Evolutionary conservation across 495 filamentous ascomycete species (phyloP).

Genomic region (Collariella sp.): DNA sequence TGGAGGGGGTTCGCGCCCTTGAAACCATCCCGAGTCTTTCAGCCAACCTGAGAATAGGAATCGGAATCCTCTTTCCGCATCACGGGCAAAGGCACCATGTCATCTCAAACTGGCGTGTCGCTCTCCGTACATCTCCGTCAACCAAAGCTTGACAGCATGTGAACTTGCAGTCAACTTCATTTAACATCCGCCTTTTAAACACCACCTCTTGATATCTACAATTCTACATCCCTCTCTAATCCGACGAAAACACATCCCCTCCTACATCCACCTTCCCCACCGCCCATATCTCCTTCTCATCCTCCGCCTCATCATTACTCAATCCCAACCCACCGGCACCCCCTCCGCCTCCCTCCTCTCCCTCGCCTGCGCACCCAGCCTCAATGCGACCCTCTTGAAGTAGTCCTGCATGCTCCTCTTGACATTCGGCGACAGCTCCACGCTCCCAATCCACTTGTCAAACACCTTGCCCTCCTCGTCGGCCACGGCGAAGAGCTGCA

Average conservation of each 20-base stretch:
- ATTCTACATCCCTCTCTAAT: conserved; percentile 17
- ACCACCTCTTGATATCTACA: neutral
- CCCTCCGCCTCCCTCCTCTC: conserved; percentile 87
- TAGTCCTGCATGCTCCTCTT: conserved; percentile 95
- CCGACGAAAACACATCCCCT: conserved; percentile 46
- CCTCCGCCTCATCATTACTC: conserved; percentile 81
- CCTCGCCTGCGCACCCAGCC: conserved; percentile 71
- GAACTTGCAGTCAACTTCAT: no score
- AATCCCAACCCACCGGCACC: conserved; percentile 78
- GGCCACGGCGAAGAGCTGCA: conserved; percentile 87
- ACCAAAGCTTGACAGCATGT: no score
- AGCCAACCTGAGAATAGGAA: no score
- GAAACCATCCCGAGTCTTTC: no score
- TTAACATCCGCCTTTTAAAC: neutral
- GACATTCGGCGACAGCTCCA: conserved; percentile 52
- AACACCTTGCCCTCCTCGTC: conserved; percentile 80
- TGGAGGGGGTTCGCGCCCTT: no score
- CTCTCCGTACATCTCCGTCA: no score
- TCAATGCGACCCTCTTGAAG: conserved; percentile 83
- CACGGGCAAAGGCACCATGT: no score
- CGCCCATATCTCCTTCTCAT: conserved; percentile 92
- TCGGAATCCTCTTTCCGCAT: no score
- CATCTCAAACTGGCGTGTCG: no score
- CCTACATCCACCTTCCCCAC: conserved; percentile 86
- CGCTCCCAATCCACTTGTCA: conserved; percentile 67